Conservation (phyloP, 2,329 filamentous ascomycete genomes). For the Bipolaris cookei region DNA sequence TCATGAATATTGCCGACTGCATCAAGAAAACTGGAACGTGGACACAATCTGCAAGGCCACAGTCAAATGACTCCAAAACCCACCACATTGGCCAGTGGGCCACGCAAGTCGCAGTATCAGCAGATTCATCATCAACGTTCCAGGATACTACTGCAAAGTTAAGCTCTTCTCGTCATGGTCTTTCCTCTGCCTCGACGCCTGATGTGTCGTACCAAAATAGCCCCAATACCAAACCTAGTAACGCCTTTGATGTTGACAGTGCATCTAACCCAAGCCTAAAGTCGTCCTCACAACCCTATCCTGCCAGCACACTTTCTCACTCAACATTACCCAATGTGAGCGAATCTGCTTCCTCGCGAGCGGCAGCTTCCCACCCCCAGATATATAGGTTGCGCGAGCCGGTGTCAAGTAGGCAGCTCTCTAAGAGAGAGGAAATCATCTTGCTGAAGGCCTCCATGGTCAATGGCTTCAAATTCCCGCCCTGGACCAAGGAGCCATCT, state of each 20-base stretch:
- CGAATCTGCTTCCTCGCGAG: constrained; percentile 6
- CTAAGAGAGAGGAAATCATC: constrained; percentile 76
- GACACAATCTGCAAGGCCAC: constrained; percentile 23
- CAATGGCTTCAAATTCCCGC: constrained; percentile 82
- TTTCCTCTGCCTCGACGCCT: constrained; percentile 16
- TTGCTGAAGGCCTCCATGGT: constrained; percentile 78
- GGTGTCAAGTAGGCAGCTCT: constrained; percentile 63
- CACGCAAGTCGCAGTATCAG: constrained; percentile 25
- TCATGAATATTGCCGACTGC: constrained; percentile 74
- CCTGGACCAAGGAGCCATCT: constrained; percentile 73
- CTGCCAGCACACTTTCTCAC: not conserved
- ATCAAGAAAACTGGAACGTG: constrained; percentile 64
- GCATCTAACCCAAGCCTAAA: not conserved
- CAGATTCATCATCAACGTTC: not conserved
- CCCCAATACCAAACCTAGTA: not conserved
- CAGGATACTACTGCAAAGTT: constrained; percentile 14
- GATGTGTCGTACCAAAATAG: constrained; percentile 21
- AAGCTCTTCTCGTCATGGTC: constrained; percentile 11
- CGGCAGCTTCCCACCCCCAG: constrained; percentile 26
- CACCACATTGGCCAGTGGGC: constrained; percentile 33
- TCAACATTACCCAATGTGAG: not conserved
- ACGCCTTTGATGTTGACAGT: not conserved
- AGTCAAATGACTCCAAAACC: constrained; percentile 13
- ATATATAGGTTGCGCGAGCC: constrained; percentile 54
- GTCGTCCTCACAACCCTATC: not conserved